These are phyloP conservation scores for Secale cereale DNA, from an alignment of 176 grass and related monocot genomes.

Conservation along the genomic window DNA sequence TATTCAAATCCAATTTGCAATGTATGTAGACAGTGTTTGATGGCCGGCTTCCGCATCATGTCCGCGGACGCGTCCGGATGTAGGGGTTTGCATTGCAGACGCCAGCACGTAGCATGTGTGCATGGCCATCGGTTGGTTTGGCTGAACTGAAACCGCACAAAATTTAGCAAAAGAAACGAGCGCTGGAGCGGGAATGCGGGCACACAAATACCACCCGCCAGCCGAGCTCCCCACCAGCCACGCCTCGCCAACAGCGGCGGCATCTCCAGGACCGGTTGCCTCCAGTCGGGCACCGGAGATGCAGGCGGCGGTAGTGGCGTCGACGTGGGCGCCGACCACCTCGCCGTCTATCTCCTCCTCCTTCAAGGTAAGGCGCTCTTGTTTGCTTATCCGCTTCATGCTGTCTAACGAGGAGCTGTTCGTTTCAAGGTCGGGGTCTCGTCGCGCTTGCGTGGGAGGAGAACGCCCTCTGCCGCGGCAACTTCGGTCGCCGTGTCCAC, in stretches of 20 bases:
- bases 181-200: not conserved
- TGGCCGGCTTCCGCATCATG: no score
- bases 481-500: not conserved
- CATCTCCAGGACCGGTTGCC: slow-evolving; percentile 26
- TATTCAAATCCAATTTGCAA: no score
- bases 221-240: not conserved
- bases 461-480: not conserved
- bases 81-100: no score
- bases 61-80: no score
- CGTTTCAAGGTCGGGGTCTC: not conserved
- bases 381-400: not conserved
- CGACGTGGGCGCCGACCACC: not conserved
- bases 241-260: not conserved
- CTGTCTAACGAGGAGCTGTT: not conserved
- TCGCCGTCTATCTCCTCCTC: not conserved
- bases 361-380: slow-evolving; percentile 16
- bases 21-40: no score
- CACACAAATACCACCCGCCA: not conserved
- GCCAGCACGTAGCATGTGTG: not conserved
- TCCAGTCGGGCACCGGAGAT: slow-evolving; percentile 27
- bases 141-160: not conserved
- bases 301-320: not conserved
- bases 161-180: slow-evolving; percentile 1
- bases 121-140: not conserved
- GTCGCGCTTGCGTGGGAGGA: slow-evolving; percentile 24